Base-by-base conservation (phyloP, 225 moss, liverwort and hornwort species). In the Asterella californica region DNA sequence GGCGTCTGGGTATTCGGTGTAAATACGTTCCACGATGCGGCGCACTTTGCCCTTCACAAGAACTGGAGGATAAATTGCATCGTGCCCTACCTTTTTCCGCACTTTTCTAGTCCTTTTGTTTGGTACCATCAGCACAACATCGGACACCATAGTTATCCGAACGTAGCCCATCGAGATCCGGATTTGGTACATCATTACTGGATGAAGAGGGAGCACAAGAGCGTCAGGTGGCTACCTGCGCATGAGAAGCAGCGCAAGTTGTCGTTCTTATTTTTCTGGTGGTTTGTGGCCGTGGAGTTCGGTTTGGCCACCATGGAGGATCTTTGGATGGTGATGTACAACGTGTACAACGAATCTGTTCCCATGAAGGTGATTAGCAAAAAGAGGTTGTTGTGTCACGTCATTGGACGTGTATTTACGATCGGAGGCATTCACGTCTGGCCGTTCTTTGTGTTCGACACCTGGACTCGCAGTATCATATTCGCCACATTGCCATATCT, bases 121-220 rank as follows among this genome's bases (percentile, higher is more conserved):
- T 84, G 84, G 84, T 84, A 84, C 54, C 84, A 81, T 78, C 86
- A 86, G 22, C 86, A 86, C 68, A 83, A 83, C 59, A 83, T 86
- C 4, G 86, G 86, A 53, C 86, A 86, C 42, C 86, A 86, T 70
- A 83, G 86, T 49, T 86, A 86, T 66, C 81, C 83, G 19, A 86
- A 86, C 52, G 81, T 86, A 18, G 80, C 38, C 5, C 73, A 82
- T 30, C 86, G 86, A 21, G 86, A 86, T 76, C 86, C 86, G 6
- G 86, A 86, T 61, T 34, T 86, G 21, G 32, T 86, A 42, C 83
- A 83, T 46, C 81, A 81, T 67, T 86, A 74, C 68, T 86, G 86
- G 86, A 57, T 83, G 78, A 86, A 86, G 78, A 77, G 86, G 53
- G 86, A 86, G 62, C 83, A 81, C 59, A 86, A 81, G 78, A 83